A percentile compares a stretch with the other conserved stretches of the same genome.
Conservation (phyloP, 164 flowering plant genomes). For the Berberis thunbergii region DNA sequence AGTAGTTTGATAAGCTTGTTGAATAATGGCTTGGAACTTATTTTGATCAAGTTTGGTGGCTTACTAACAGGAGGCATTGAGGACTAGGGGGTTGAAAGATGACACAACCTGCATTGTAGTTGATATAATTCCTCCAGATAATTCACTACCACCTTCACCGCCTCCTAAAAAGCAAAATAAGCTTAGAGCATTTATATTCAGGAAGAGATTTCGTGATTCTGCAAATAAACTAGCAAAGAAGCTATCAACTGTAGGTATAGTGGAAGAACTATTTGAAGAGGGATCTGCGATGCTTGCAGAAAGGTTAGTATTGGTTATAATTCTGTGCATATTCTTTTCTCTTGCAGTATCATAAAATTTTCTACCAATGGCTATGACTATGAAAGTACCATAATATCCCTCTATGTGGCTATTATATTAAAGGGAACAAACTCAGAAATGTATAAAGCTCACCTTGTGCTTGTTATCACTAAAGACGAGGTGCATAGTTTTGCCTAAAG, state of each 20-base stretch:
- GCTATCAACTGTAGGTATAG: slow-evolving; percentile 62
- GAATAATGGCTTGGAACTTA: background rate
- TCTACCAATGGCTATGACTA: too few relatives aligned
- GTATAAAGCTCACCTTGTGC: too few relatives aligned
- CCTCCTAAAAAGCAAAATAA: slow-evolving; percentile 59
- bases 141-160: slow-evolving; percentile 26
- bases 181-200: slow-evolving; percentile 44
- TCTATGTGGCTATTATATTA: too few relatives aligned
- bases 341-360: too few relatives aligned
- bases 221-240: slow-evolving; percentile 52
- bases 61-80: slow-evolving; percentile 56
- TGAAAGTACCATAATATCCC: too few relatives aligned
- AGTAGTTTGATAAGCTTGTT: background rate
- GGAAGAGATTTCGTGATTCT: slow-evolving; percentile 45
- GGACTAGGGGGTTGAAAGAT: slow-evolving; percentile 74
- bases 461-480: too few relatives aligned
- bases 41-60: slow-evolving; percentile 8
- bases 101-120: slow-evolving; percentile 90
- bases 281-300: slow-evolving; percentile 96
- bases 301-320: slow-evolving; percentile 36
- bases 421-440: too few relatives aligned
- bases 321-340: too few relatives aligned
- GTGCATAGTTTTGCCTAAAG: too few relatives aligned
- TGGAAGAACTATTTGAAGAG: slow-evolving; percentile 89
- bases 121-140: slow-evolving; percentile 78